Evolutionary conservation across 306 rosid species (phyloP).

Genomic region (Vicia sativa): DNA sequence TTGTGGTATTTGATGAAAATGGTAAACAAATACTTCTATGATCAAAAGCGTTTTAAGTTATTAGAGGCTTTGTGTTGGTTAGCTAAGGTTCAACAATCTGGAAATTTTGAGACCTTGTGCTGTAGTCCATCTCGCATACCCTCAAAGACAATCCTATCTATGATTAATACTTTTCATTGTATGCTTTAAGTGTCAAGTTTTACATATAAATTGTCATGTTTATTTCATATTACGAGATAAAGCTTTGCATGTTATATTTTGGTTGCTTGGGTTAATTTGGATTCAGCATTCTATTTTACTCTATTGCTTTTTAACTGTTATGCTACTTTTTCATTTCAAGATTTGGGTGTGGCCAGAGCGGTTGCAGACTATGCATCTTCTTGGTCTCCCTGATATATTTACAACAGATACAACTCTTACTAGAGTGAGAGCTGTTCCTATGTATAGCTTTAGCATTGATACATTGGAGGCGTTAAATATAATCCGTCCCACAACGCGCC

Average conservation of each 20-base stretch:
- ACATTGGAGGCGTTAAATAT: conserved; percentile 61
- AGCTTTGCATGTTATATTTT: neutral
- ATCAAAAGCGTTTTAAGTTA: no score
- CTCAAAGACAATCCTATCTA: no score
- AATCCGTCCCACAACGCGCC: conserved; percentile 36
- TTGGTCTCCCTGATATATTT: conserved; percentile 58
- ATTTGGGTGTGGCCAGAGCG: conserved; percentile 89
- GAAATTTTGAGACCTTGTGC: no score
- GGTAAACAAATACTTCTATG: neutral
- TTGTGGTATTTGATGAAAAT: neutral
- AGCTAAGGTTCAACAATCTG: no score
- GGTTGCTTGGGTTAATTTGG: conserved; percentile 1
- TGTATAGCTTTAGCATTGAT: conserved; percentile 67
- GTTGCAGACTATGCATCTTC: conserved; percentile 77
- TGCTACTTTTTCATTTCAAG: conserved; percentile 44
- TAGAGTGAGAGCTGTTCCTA: conserved; percentile 85
- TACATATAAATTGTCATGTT: neutral
- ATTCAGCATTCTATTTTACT: conserved; percentile 5
- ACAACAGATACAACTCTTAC: conserved; percentile 69
- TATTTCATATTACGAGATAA: conserved; percentile 2
- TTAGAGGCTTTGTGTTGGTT: no score
- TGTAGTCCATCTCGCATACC: no score
- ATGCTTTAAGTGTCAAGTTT: neutral
- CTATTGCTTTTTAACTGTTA: conserved; percentile 33
- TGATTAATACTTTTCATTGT: no score